phyloP scores from a whole-genome alignment of 805 yeast genomes.

The Saccharomycopsis malanga region DNA sequence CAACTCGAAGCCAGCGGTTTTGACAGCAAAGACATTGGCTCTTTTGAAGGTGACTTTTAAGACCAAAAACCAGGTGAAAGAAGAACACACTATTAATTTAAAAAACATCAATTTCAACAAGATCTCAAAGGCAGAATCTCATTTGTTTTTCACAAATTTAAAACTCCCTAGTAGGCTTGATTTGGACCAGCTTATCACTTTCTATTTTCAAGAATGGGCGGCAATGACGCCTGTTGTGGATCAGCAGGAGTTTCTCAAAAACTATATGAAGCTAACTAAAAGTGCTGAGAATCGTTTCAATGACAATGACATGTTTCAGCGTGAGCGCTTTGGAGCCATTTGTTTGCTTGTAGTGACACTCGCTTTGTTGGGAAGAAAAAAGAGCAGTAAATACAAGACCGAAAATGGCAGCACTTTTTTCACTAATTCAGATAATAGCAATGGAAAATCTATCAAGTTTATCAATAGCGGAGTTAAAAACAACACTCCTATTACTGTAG shows the following conservation, averaged over 20 bases:
- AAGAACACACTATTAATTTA: slow-evolving; percentile 28
- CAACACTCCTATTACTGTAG: not conserved
- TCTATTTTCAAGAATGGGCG: slow-evolving; percentile 77
- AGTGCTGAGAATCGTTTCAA: slow-evolving; percentile 39
- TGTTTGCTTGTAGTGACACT: slow-evolving; percentile 41
- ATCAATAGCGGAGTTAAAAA: not conserved
- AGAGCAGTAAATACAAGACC: slow-evolving; percentile 8
- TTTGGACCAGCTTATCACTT: slow-evolving; percentile 59
- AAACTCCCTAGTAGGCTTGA: slow-evolving; percentile 47
- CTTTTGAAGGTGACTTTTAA: slow-evolving; percentile 48
- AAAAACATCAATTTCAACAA: slow-evolving; percentile 34
- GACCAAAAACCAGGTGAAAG: slow-evolving; percentile 26
- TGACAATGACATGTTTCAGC: slow-evolving; percentile 35
- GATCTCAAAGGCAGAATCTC: slow-evolving; percentile 36
- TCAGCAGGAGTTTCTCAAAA: slow-evolving; percentile 56
- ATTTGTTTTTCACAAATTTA: slow-evolving; percentile 37
- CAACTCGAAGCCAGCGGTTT: slow-evolving; percentile 59
- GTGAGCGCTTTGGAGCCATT: slow-evolving; percentile 52
- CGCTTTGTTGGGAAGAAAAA: slow-evolving; percentile 30
- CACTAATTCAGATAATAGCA: not conserved
- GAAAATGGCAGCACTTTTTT: not conserved
- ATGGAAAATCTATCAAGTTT: not conserved
- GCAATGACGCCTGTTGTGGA: slow-evolving; percentile 62
- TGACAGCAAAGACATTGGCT: slow-evolving; percentile 66
- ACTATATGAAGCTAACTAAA: slow-evolving; percentile 43